These are phyloP conservation scores for Penicillium sp. DNA, from an alignment of 2,329 filamentous ascomycete genomes.

Conservation along the genomic window DNA sequence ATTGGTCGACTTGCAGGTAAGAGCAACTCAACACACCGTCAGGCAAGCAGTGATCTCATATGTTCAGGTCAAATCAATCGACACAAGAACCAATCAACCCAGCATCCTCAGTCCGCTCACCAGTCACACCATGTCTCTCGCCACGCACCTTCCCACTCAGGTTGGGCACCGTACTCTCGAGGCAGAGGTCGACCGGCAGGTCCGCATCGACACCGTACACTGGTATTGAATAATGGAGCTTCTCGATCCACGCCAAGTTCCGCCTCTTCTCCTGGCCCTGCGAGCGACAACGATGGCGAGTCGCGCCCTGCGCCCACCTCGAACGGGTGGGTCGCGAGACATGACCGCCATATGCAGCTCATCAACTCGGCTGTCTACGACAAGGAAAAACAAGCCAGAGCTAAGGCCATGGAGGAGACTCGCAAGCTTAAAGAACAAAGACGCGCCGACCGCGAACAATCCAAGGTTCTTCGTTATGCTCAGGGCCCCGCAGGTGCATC, in stretches of 20 bases:
- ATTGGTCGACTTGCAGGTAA: conserved; percentile 60
- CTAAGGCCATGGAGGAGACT: conserved; percentile 71
- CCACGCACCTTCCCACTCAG: conserved; percentile 32
- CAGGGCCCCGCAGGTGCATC: conserved; percentile 30
- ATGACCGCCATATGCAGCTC: conserved; percentile 74
- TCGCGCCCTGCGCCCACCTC: conserved; percentile 27
- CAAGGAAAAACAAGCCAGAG: conserved; percentile 67
- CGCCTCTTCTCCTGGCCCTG: conserved; percentile 25
- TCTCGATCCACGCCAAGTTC: conserved; percentile 23
- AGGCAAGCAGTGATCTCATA: conserved; percentile 8
- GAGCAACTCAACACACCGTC: conserved; percentile 46
- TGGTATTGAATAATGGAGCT: conserved; percentile 61
- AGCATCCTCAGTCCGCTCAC: conserved; percentile 20
- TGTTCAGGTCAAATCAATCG: conserved; percentile 73
- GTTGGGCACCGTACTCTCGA: conserved; percentile 46
- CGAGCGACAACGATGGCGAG: conserved; percentile 31
- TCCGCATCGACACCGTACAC: conserved; percentile 57
- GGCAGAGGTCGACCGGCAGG: conserved; percentile 38
- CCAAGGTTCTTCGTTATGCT: conserved; percentile 42
- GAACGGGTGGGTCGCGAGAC: conserved; percentile 68
- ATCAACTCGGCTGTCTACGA: conserved; percentile 80
- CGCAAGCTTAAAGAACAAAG: conserved; percentile 51
- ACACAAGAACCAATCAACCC: conserved; percentile 62
- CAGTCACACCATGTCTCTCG: conserved; percentile 31
- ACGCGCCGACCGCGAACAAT: conserved; percentile 56